Base-by-base conservation (phyloP, 768 basidiomycete species). In the Lentinula edodes region DNA sequence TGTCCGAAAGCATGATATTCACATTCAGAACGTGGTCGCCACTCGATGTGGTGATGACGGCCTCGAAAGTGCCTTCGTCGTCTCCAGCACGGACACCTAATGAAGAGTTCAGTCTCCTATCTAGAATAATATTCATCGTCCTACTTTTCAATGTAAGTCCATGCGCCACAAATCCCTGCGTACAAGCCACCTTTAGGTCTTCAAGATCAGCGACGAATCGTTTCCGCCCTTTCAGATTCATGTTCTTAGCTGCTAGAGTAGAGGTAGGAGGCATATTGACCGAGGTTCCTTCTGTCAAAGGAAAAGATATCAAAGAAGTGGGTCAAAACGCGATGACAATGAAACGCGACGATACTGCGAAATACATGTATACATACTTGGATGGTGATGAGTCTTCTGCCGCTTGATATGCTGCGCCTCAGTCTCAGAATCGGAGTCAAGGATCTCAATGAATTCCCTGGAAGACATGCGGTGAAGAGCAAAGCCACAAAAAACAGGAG, bases 31-130 rank as follows among this genome's bases (percentile, higher is more conserved):
- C 65, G 43, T 71, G 72, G 59, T 76, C 69, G 7, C 67, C 72
- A 41, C 70, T 73, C 34, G 58, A 58, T n/a, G 78, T 68, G 46
- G 71, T 68, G 23, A 87, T 71, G 12, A 67, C 66, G 35, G 86
- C 73, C 57, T 85, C 79, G n/a, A 89, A 71, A n/a, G 80, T 77
- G 15, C 85, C 86, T 64, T 88, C 87, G 54, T 88, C 87, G 32
- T 88, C 86, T 32, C 86, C 86, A 28, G 76, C 50, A 34, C 73
- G 69, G n/a, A 86, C 67, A 55, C 71, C 87, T 89, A 67, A 15
- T 6, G 32, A 15, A 36, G 45, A 18, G 38, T 12, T 42, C 4
- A 28, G 45, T 52, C 46, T 32, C 35, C 8, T 1, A 20, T 48
- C 1, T 48, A 2, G 50, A 58, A 39, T 9, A 60, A 18, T 6